Evolutionary conservation across 2,329 filamentous ascomycete genomes (phyloP).

Genomic region (Kalmusia sp.): DNA sequence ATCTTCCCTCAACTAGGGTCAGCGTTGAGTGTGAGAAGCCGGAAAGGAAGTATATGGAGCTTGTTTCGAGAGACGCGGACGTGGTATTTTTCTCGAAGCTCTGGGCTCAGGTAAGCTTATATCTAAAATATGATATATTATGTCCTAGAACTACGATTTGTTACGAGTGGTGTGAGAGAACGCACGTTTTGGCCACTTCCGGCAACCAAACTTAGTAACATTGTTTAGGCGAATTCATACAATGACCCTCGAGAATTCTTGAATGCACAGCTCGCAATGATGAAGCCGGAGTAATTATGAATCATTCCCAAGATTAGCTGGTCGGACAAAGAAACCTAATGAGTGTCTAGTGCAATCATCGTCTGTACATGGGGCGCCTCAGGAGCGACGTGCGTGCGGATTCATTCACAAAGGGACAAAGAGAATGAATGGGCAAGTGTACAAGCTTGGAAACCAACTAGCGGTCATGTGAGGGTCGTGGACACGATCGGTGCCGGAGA

Average conservation of each 20-base stretch:
- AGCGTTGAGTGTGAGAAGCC: slow-evolving; percentile 80
- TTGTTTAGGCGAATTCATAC: slow-evolving; percentile 1
- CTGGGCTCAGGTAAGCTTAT: slow-evolving; percentile 63
- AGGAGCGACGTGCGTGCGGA: slow-evolving; percentile 58
- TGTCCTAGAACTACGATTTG: no score
- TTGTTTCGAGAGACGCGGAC: slow-evolving; percentile 68
- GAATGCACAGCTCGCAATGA: slow-evolving; percentile 20
- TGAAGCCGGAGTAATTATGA: slow-evolving; percentile 54
- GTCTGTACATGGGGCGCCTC: slow-evolving; percentile 67
- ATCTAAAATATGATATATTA: no score
- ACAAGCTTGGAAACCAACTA: slow-evolving; percentile 33
- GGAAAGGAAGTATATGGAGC: slow-evolving; percentile 63
- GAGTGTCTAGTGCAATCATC: slow-evolving; percentile 51
- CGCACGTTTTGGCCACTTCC: not conserved
- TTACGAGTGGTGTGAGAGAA: no score
- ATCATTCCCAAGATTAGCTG: not conserved
- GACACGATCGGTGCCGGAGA: slow-evolving; percentile 77
- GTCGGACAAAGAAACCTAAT: not conserved
- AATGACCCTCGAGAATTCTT: slow-evolving; percentile 40
- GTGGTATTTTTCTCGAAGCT: slow-evolving; percentile 76
- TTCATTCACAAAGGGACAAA: slow-evolving; percentile 21
- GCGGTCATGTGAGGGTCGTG: slow-evolving; percentile 46
- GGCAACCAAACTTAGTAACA: not conserved
- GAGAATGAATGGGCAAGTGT: slow-evolving; percentile 19
- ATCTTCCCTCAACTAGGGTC: slow-evolving; percentile 56